phyloP scores from a whole-genome alignment of 2,329 filamentous ascomycete species.

The Colletotrichum somersetense region DNA sequence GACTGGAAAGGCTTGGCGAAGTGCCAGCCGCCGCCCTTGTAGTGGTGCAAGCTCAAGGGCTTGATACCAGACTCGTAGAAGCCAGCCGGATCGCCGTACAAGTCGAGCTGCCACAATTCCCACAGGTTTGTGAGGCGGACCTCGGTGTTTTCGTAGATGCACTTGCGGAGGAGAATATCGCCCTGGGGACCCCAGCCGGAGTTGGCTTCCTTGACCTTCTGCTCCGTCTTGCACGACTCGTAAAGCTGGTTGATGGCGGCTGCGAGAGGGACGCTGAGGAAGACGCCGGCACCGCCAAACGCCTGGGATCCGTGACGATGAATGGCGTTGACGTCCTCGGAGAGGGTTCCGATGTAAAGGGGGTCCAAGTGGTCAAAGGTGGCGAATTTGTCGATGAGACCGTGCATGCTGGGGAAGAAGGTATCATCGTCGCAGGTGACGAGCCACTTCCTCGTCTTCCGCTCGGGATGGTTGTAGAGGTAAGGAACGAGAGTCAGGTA shows the following conservation, averaged over 20 bases:
- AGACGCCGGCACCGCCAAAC: constrained; percentile 74
- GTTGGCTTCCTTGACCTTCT: constrained; percentile 67
- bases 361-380: constrained; percentile 64
- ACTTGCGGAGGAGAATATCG: constrained; percentile 72
- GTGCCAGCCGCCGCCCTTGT: constrained; percentile 72
- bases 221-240: constrained; percentile 59
- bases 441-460: constrained; percentile 67
- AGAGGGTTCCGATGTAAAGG: constrained; percentile 72
- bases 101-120: constrained; percentile 72
- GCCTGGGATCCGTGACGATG: constrained; percentile 72
- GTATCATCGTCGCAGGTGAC: constrained; percentile 75
- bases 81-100: constrained; percentile 70
- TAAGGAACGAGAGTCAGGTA: constrained; percentile 68
- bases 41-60: constrained; percentile 73
- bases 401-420: constrained; percentile 72
- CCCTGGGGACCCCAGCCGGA: constrained; percentile 71
- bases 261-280: constrained; percentile 67
- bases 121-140: constrained; percentile 68
- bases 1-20: constrained; percentile 66
- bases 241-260: constrained; percentile 60
- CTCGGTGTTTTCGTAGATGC: constrained; percentile 73
- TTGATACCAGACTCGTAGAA: constrained; percentile 74
- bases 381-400: constrained; percentile 63
- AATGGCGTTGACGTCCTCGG: constrained; percentile 71
- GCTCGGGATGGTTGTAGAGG: constrained; percentile 65